These are phyloP conservation scores for Mycena haematopus DNA, from an alignment of 768 basidiomycete species.

Conservation along the genomic window DNA sequence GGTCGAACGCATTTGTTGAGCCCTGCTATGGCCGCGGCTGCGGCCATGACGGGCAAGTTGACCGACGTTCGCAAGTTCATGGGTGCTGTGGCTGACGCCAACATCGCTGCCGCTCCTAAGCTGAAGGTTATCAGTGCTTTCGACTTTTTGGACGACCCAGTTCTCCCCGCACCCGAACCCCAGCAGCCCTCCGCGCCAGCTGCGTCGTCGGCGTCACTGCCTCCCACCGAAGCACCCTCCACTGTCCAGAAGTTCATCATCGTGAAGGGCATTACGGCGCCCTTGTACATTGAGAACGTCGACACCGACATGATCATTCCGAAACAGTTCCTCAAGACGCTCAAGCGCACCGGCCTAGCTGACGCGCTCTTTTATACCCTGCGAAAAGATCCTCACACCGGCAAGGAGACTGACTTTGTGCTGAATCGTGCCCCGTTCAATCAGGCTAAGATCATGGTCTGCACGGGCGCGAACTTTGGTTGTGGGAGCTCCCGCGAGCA, in stretches of 20 bases:
- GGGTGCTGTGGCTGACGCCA: conserved; percentile 50
- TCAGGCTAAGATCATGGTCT: conserved; percentile 79
- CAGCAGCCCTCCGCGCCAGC: conserved; percentile 41
- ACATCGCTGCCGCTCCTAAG: conserved; percentile 52
- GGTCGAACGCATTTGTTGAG: conserved; percentile 89
- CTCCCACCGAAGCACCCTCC: conserved; percentile 51
- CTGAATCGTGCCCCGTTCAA: conserved; percentile 83
- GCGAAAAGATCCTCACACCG: conserved; percentile 78
- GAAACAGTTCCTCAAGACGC: conserved; percentile 91
- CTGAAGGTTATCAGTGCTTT: conserved; percentile 74
- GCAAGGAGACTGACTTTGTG: conserved; percentile 83
- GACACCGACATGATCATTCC: conserved; percentile 97
- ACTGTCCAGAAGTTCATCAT: conserved; percentile 68
- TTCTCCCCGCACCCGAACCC: conserved; percentile 61
- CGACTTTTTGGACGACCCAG: conserved; percentile 80
- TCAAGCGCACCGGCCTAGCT: conserved; percentile 88
- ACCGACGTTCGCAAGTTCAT: conserved; percentile 85
- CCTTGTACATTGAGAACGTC: conserved; percentile 82
- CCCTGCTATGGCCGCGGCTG: conserved; percentile 93
- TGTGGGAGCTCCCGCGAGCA: conserved; percentile 92
- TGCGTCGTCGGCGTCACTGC: conserved; percentile 42
- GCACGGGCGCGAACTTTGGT: conserved; percentile 89
- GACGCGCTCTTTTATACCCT: conserved; percentile 84
- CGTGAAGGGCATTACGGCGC: conserved; percentile 78
- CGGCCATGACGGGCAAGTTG: conserved; percentile 84